Evolutionary conservation across 805 yeast genomes (phyloP), one percentile per base, ranked within the genome.

Genomic region (Candida peoriensis): DNA sequence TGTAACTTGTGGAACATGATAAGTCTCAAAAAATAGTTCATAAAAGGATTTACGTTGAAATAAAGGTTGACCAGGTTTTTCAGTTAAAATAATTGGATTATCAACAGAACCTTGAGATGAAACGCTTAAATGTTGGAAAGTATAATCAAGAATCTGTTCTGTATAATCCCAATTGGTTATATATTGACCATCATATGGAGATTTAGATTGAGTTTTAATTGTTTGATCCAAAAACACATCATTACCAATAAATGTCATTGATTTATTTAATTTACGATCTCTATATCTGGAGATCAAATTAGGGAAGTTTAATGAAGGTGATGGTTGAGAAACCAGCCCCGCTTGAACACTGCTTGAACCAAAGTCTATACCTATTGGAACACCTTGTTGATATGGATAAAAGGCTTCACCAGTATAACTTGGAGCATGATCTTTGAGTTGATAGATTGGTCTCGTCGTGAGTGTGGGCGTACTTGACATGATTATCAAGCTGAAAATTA

Each of bases 151-250:
- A 34, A 90, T 73, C 38, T 70, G 73, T 55, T 93, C 98, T 3
- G 81, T 72, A 38, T 80, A 74, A 38, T 93, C 97, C 97, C 97
- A 94, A 56, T 89, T 94, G 18, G 94, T 80, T 23, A 93, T 66
- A 46, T 87, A 63, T 5, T 85, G 74, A 0, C 95, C 96, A 57
- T 93, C 98, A 53, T 74, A 90, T 0, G 97, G 96, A 5, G 85
- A 66, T 48, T 75, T 78, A 22, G 85, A 72, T 35, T 80, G 79
- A 13, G 84, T 68, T 42, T 79, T 73, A 30, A 83, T 72, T 2
- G 81, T 61, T 8, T 79, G 71, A 48, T 89, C 97, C 20, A 83
- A 53, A 50, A 68, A 76, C 14, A 78, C 75, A 55, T 90, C 97
- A 48, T 82, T 76, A 3, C 99, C 99, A 3, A 86, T 78, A 38